phyloP scores from a whole-genome alignment of 306 rosid genomes.

The Dalbergia cultrata region DNA sequence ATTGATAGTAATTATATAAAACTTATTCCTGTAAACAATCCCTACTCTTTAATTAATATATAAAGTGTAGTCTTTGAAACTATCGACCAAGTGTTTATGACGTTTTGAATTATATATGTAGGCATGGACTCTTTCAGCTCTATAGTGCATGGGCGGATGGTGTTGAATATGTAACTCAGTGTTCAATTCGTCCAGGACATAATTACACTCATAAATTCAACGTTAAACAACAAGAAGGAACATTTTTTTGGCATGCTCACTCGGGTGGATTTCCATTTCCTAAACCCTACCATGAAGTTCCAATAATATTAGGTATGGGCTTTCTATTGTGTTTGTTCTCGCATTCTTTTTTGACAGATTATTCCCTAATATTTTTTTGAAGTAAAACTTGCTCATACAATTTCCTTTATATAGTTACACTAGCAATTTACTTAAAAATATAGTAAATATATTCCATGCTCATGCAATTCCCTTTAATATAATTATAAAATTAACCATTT shows the following conservation, averaged over 20 bases:
- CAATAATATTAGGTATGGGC: conserved; percentile 58
- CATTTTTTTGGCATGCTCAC: conserved; percentile 83
- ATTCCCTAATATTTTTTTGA: not conserved
- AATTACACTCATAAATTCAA: conserved; percentile 59
- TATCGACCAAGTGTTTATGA: no score
- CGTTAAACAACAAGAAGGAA: conserved; percentile 70
- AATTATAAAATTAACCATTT: not conserved
- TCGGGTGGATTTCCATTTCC: conserved; percentile 44
- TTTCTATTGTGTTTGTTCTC: not conserved
- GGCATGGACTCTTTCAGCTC: conserved; percentile 69
- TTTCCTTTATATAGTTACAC: no score
- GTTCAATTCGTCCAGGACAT: conserved; percentile 51
- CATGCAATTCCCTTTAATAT: not conserved
- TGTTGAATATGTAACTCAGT: conserved; percentile 63
- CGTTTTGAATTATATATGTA: conserved; percentile 7
- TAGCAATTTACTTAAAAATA: no score
- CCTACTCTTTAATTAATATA: no score
- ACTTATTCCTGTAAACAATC: no score
- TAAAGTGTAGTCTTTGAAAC: no score
- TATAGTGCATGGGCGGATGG: conserved; percentile 75
- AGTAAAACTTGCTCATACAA: no score
- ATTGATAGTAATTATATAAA: no score
- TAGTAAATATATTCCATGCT: no score
- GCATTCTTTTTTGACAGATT: not conserved
- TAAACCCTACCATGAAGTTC: conserved; percentile 53